These are phyloP conservation scores for Moniliophthora roreri DNA, from an alignment of 1,284 basidiomycete species.

Conservation along the genomic window DNA sequence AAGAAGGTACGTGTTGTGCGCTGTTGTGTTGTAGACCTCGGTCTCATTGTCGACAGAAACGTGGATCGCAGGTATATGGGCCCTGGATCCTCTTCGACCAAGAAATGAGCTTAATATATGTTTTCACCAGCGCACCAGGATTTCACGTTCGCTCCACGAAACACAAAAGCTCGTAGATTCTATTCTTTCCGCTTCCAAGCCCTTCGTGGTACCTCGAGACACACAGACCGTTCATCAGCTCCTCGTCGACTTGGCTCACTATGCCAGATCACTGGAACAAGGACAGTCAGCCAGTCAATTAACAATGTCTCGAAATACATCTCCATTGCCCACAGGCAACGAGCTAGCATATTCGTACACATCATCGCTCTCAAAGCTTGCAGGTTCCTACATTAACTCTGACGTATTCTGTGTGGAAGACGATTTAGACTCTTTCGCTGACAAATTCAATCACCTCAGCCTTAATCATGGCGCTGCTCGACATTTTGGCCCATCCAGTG, in stretches of 20 bases:
- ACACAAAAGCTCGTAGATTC: conserved; percentile 3
- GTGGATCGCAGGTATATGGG: conserved; percentile 8
- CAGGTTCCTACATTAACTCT: not conserved
- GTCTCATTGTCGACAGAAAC: conserved; percentile 2
- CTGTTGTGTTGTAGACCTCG: too few species aligned
- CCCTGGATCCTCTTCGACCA: not conserved
- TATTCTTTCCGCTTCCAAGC: conserved; percentile 4
- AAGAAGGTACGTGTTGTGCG: conserved; percentile 8
- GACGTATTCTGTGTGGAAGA: not conserved
- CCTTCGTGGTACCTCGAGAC: conserved; percentile 17
- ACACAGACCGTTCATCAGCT: conserved; percentile 5
- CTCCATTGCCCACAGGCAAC: not conserved
- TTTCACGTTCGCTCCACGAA: not conserved
- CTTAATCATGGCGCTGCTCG: not conserved
- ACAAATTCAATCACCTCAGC: not conserved
- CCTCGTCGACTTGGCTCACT: conserved; percentile 13
- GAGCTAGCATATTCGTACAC: too few species aligned
- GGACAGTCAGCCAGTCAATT: not conserved
- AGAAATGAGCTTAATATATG: not conserved
- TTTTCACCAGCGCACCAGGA: not conserved
- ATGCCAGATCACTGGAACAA: conserved; percentile 10
- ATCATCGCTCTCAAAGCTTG: not conserved
- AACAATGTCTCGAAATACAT: not conserved
- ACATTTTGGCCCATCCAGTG: not conserved
- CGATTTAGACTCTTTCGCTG: not conserved